Evolutionary conservation across 1,284 basidiomycete genomes (phyloP).

Genomic region (Grifola frondosa): DNA sequence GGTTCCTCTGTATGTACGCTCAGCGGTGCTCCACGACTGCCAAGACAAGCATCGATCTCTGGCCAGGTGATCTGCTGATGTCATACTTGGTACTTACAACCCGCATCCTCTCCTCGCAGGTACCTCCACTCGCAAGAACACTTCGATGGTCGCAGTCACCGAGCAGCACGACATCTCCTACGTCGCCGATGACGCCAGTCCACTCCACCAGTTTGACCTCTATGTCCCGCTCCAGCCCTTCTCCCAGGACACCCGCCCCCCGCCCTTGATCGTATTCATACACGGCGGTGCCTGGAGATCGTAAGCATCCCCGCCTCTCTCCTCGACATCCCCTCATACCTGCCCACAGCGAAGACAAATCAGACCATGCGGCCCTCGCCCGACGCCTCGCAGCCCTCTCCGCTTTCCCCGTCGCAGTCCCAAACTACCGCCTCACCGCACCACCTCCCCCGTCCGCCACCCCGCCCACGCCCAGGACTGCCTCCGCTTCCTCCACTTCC

Average conservation of each 20-base stretch:
- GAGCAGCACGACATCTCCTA: conserved; percentile 55
- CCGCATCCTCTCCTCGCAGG: no score
- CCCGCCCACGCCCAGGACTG: conserved; percentile 70
- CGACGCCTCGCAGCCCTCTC: conserved; percentile 48
- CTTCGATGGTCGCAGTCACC: no score
- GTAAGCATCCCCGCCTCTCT: conserved; percentile 40
- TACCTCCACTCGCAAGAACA: no score
- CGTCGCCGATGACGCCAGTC: conserved; percentile 20
- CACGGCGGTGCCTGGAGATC: conserved; percentile 81
- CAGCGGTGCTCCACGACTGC: no score
- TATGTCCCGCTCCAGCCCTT: conserved; percentile 33
- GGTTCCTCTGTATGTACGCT: no score
- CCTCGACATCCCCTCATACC: not conserved
- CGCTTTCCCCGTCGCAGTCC: conserved; percentile 58
- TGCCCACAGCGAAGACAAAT: conserved; percentile 65
- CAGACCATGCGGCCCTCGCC: conserved; percentile 54
- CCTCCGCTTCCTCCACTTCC: conserved; percentile 57
- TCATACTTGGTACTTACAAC: no score
- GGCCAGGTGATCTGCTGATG: no score
- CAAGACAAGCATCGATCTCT: no score
- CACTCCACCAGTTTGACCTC: conserved; percentile 51
- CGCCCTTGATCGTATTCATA: conserved; percentile 42
- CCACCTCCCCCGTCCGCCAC: conserved; percentile 47
- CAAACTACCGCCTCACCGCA: conserved; percentile 73
- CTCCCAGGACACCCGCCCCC: conserved; percentile 3